phyloP scores from a whole-genome alignment of 768 basidiomycete genomes.

The Rhizopogon roseolus region DNA sequence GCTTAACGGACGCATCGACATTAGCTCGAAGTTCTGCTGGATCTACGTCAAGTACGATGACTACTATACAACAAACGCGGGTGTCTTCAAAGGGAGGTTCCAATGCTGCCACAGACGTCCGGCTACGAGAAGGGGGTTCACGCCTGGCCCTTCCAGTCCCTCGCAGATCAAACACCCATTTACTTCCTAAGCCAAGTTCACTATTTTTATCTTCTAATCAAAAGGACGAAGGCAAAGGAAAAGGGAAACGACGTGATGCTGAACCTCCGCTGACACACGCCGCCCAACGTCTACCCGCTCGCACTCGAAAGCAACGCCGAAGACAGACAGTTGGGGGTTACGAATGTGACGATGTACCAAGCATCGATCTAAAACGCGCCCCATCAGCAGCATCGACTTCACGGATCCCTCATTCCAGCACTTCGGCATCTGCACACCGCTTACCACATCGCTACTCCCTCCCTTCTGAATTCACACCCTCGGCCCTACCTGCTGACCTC shows the following conservation, averaged over 20 bases:
- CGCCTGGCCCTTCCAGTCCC: background rate
- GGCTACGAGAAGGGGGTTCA: background rate
- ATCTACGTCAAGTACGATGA: background rate
- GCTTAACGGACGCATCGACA: background rate
- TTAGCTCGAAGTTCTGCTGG: background rate
- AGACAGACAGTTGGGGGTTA: constrained; percentile 9
- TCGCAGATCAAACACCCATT: background rate
- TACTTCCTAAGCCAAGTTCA: background rate
- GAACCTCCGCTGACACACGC: background rate
- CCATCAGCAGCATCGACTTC: constrained; percentile 10
- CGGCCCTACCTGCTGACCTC: background rate
- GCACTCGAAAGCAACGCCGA: background rate
- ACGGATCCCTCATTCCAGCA: background rate
- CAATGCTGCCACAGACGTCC: background rate
- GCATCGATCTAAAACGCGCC: constrained; percentile 18
- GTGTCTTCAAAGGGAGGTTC: background rate
- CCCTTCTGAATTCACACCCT: constrained; percentile 6
- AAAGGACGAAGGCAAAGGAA: background rate
- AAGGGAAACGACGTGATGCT: background rate
- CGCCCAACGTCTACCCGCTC: background rate
- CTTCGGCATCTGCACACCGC: background rate
- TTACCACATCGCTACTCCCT: constrained; percentile 15
- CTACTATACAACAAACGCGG: background rate
- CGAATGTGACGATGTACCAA: constrained; percentile 8
- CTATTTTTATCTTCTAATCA: background rate